These are phyloP conservation scores for Trifolium subterraneum DNA, from an alignment of 306 rosid species.

Conservation along the genomic window DNA sequence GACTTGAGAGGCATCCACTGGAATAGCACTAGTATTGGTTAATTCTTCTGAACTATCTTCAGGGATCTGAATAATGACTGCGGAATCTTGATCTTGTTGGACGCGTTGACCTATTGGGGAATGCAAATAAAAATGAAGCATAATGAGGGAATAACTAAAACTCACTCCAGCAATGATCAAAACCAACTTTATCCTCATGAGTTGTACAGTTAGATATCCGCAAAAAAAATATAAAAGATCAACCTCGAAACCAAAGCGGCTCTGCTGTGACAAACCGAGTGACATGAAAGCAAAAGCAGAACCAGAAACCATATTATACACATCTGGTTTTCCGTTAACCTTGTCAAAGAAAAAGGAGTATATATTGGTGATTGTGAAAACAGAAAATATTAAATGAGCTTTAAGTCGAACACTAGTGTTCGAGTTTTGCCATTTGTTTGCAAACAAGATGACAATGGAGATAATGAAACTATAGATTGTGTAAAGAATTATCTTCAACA, in stretches of 20 bases:
- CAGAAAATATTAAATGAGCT: neutral
- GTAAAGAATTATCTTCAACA: no score
- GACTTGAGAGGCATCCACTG: neutral
- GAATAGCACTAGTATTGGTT: no score
- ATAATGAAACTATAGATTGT: no score
- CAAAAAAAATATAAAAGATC: slow-evolving; percentile 25
- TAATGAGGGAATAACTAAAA: slow-evolving; percentile 21
- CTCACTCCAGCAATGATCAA: slow-evolving; percentile 13
- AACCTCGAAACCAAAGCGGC: slow-evolving; percentile 14
- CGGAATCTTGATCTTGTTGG: no score
- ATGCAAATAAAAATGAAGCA: neutral
- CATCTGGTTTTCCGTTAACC: slow-evolving; percentile 9
- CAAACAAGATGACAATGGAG: no score
- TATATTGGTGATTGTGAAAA: neutral
- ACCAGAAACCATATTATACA: slow-evolving; percentile 5
- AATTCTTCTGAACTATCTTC: no score
- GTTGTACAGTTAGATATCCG: slow-evolving; percentile 9
- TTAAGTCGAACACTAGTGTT: neutral
- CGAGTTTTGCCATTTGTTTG: no score
- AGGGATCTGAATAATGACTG: no score
- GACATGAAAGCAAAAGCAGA: slow-evolving; percentile 37
- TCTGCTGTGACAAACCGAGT: slow-evolving; percentile 14
- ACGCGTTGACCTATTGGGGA: no score
- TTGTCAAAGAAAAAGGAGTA: neutral
- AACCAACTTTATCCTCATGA: slow-evolving; percentile 29